Percentiles rank a stretch among this genome's conserved stretches.
phyloP scores from a whole-genome alignment of 495 filamentous ascomycete genomes.

The Margaritispora aquatica region DNA sequence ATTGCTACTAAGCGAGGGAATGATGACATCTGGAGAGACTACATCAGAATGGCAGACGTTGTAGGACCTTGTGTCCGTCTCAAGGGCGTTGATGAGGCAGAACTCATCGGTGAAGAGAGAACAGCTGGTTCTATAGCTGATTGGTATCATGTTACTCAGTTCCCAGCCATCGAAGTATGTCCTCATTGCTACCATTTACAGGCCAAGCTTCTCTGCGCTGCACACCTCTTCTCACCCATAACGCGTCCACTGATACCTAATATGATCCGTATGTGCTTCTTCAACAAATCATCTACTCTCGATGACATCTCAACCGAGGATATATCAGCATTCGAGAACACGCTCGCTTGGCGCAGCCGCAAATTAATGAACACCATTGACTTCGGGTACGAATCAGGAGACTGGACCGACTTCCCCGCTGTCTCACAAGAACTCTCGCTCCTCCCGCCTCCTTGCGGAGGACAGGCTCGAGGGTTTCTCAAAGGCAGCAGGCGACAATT shows the following conservation, averaged over 20 bases:
- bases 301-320: background rate
- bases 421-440: background rate
- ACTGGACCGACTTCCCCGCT: background rate
- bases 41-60: background rate
- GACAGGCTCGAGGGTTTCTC: background rate
- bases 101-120: background rate
- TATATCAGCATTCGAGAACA: conserved; percentile 2
- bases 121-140: background rate
- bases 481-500: background rate
- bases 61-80: background rate
- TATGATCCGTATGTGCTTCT: conserved; percentile 7
- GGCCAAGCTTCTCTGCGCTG: conserved; percentile 1
- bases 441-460: conserved; percentile 3
- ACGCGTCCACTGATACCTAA: conserved; percentile 2
- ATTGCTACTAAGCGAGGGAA: background rate
- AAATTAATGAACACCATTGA: background rate
- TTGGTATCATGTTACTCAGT: conserved; percentile 11
- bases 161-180: conserved; percentile 5
- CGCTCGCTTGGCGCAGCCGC: conserved; percentile 1
- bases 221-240: conserved; percentile 7
- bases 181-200: conserved; percentile 5
- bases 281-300: background rate
- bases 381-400: background rate
- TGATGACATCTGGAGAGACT: background rate
- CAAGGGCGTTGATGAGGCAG: background rate